Base-by-base conservation (phyloP, 1,284 basidiomycete species). In the Austropuccinia psidii region DNA sequence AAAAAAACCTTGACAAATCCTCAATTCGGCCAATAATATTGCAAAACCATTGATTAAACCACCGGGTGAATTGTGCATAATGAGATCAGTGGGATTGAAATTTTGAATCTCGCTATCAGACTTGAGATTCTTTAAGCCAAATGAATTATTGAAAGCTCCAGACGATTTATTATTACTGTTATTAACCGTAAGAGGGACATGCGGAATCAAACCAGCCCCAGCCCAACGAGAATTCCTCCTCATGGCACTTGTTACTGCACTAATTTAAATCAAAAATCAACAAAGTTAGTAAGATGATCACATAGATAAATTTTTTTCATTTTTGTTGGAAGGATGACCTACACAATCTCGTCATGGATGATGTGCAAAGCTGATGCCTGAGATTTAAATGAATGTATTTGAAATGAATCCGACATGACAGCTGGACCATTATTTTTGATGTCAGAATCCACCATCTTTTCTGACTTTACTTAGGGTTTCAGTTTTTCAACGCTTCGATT, bases 11-110 rank as follows among this genome's bases (percentile, higher is more conserved):
- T 88, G 84, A 37, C 86, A 82, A 76, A 88, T 88, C 76, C 87
- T 85, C 45, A 97, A 83, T 58, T 85, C 84, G 74, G 91, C 85
- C 79, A 90, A 89, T 70, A 98, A 85, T 75, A 90, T 88, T 74
- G 94, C 86, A 79, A 98, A 98, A 13, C 89, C 91, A 74, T 85
- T 84, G 87, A 98, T 93, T 24, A 98, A 85, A 45, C 77, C 77
- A 47, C 78, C 76, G 45, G 39, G 58, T n/a, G 29, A 62, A 24
- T 29, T 61, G 45, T 33, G 55, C 37, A 55, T 52, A 64, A 43
- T 21, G 47, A 13, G 66, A 52, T 27, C n/a, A 43, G 33, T 39
- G 52, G 24, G 47, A 27, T 49, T 9, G n/a, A 11, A 11, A 19
- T 45, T 19, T 24, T 6, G 47, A 50, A 50, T 50, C 24, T 67